phyloP scores from a whole-genome alignment of 305 asterid species.

The Fraxinus xanthoxyloides region DNA sequence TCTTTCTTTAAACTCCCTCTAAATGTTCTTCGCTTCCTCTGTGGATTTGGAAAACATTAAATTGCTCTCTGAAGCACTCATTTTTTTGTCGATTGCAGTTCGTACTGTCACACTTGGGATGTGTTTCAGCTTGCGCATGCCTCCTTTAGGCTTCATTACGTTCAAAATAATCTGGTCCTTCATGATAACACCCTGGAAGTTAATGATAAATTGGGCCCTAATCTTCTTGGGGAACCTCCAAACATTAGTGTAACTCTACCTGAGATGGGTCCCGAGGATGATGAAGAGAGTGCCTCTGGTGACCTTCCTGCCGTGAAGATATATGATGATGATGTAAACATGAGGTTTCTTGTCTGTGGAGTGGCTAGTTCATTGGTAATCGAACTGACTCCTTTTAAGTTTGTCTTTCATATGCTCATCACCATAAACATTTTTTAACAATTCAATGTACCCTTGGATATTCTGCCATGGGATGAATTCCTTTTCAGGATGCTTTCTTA shows the following conservation, averaged over 20 bases:
- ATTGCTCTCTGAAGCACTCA: not conserved
- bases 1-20: not conserved
- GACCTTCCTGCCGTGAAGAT: conserved; percentile 82
- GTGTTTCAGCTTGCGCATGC: conserved; percentile 93
- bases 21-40: not conserved
- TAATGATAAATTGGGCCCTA: conserved; percentile 55
- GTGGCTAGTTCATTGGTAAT: conserved; percentile 66
- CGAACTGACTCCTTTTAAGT: conserved; percentile 5
- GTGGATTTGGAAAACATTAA: not conserved
- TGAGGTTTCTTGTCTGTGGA: conserved; percentile 91
- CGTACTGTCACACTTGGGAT: conserved; percentile 94
- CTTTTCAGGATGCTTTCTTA: conserved; percentile 61
- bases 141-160: conserved; percentile 80
- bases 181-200: conserved; percentile 39
- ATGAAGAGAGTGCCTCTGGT: conserved; percentile 71
- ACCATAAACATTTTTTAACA: not conserved
- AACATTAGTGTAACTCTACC: conserved; percentile 56
- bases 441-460: conserved; percentile 6
- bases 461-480: conserved; percentile 16
- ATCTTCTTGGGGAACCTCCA: conserved; percentile 82
- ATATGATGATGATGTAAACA: conserved; percentile 76
- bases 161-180: conserved; percentile 44
- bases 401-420: not conserved
- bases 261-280: conserved; percentile 66
- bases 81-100: conserved; percentile 46